These are phyloP conservation scores for Aureobasidium sp. DNA, from an alignment of 2,329 filamentous ascomycete species.

Conservation along the genomic window DNA sequence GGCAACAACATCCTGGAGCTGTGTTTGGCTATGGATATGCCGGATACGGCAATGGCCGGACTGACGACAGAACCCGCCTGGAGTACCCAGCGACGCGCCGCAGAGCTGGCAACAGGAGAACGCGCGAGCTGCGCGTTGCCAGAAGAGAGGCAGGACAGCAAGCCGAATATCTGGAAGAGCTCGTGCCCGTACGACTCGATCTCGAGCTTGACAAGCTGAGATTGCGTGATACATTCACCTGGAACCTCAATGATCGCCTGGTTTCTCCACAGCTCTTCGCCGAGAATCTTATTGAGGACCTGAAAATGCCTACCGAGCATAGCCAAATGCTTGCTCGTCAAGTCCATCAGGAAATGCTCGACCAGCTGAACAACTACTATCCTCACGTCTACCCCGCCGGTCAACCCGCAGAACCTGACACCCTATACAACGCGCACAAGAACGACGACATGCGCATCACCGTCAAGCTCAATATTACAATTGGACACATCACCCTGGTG, in stretches of 20 bases:
- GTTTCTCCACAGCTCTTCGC: conserved; percentile 76
- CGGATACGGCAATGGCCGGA: conserved; percentile 82
- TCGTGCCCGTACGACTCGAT: conserved; percentile 85
- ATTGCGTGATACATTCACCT: conserved; percentile 94
- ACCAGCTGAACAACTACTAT: conserved; percentile 89
- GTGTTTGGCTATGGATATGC: conserved; percentile 69
- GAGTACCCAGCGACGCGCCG: conserved; percentile 74
- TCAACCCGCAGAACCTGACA: conserved; percentile 78
- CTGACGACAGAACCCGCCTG: conserved; percentile 62
- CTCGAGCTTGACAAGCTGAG: conserved; percentile 95
- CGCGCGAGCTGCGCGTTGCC: conserved; percentile 63
- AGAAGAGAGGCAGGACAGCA: conserved; percentile 78
- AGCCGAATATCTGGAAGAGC: conserved; percentile 82
- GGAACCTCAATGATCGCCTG: conserved; percentile 91
- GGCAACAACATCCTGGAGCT: conserved; percentile 49
- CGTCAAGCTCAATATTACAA: conserved; percentile 95
- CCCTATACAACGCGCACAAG: conserved; percentile 91
- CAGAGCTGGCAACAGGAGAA: conserved; percentile 68
- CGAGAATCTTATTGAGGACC: conserved; percentile 81
- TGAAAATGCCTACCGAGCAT: conserved; percentile 64
- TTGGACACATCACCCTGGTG: conserved; percentile 85
- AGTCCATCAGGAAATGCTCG: conserved; percentile 78
- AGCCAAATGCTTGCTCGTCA: conserved; percentile 60
- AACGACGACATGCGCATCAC: conserved; percentile 98
- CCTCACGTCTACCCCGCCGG: conserved; percentile 87